Evolutionary conservation across 805 yeast species (phyloP), one percentile per base, ranked within the genome.

Genomic region (Peterozyma xylosa): DNA sequence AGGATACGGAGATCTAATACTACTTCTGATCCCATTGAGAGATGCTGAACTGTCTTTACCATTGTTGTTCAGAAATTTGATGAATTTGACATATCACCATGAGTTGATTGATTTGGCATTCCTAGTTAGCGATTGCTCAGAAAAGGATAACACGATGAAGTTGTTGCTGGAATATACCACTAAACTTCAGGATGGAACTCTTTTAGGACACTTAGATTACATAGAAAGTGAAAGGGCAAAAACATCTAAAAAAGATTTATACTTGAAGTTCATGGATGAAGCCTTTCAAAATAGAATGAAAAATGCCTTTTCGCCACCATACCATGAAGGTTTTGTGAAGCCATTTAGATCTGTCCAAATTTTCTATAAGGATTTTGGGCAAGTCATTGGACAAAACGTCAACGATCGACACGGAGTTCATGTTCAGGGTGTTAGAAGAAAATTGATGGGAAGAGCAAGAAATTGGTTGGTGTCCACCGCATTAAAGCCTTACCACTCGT

Each of bases 71-170:
- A 81, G 82, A 55, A 86, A 87, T 62, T 66, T 87, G 62, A 85
- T 84, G 91, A 86, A 87, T 60, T 67, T 87, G 62, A 86, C 95
- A 1, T 87, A 87, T 58, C 88, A 86, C 45, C 96, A 88, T 58
- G 72, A 76, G 18, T 64, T 86, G 50, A 82, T 87, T 43, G 96
- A 87, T 63, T 68, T 86, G 48, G 90, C 89, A 14, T 86, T 86
- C 55, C 67, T 86, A 55, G 90, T 86, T 2, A 79, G 87, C 48
- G 95, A 86, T 62, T 85, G 93, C 54, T 78, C 89, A 1, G 73
- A 69, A 32, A 73, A 63, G 37, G 93, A 85, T 54, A 67, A 67
- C 21, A 85, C 93, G 1, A 59, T 83, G 50, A 82, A 81, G 47
- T 73, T 80, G 1, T 69, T 84, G 14, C 71, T 80, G 48, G 81